phyloP scores from a whole-genome alignment of 805 yeast genomes.

The Komagataella pastoris region DNA sequence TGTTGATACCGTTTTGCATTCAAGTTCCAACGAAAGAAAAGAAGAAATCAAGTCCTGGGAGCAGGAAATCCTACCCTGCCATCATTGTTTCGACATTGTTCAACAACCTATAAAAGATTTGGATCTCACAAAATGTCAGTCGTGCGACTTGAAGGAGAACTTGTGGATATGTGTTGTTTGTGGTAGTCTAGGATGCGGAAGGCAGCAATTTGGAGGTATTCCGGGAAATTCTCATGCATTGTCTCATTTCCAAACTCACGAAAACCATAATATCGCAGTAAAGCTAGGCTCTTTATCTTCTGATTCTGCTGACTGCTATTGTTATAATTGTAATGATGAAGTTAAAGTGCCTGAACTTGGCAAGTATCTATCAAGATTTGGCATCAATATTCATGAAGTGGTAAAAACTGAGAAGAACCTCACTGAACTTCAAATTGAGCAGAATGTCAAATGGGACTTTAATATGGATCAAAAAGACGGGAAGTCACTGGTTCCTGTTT shows the following conservation, averaged over 20 bases:
- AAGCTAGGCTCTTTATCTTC: constrained; percentile 81
- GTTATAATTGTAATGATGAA: constrained; percentile 85
- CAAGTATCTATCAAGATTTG: constrained; percentile 38
- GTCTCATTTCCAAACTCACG: constrained; percentile 38
- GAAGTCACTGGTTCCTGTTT: constrained; percentile 44
- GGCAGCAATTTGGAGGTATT: constrained; percentile 86
- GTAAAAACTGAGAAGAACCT: constrained; percentile 78
- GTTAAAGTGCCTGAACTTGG: constrained; percentile 54
- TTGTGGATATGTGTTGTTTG: constrained; percentile 89
- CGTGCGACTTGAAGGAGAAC: constrained; percentile 59
- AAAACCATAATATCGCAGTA: constrained; percentile 71
- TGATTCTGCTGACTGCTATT: constrained; percentile 74
- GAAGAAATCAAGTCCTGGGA: constrained; percentile 88
- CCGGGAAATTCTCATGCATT: constrained; percentile 93
- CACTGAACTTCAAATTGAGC: constrained; percentile 85
- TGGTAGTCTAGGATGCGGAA: constrained; percentile 90
- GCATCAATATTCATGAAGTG: constrained; percentile 44
- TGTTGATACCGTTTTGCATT: constrained; percentile 31
- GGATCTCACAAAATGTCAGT: constrained; percentile 31
- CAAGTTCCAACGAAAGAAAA: constrained; percentile 44
- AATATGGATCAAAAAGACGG: constrained; percentile 66
- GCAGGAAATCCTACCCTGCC: constrained; percentile 70
- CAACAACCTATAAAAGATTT: constrained; percentile 18
- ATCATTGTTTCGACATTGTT: constrained; percentile 48
- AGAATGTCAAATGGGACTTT: constrained; percentile 89